Evolutionary conservation across 768 basidiomycete genomes (phyloP), one percentile per base, ranked within the genome.

Genomic region (Boletus subcaerulescens): DNA sequence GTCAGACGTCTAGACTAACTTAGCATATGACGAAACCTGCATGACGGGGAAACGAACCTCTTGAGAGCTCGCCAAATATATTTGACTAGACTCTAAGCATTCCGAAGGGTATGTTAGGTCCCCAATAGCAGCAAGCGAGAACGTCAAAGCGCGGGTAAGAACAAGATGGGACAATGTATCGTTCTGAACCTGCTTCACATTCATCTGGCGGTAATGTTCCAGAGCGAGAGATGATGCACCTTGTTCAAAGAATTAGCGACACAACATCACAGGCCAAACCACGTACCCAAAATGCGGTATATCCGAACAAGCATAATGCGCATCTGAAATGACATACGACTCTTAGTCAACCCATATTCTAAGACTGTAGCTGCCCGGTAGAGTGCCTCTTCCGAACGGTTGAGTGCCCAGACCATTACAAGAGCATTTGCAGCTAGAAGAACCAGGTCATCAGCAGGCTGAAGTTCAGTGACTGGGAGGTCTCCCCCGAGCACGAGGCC

Each of bases 141-240:
- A 95, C 0, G 85, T 89, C 20, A 85, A 82, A 12, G 86, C 81
- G 20, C 93, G 82, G 18, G 89, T 83, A 40, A 93, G 79, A 48
- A 93, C 71, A 51, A 91, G 80, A 66, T 96, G 91, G 2, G 91
- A 91, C 9, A 97, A 76, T 1, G 94, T 96, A 64, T 97, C 94
- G 53, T 87, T 81, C 67, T 96, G 93, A 22, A 95, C 80, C 63
- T 91, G 88, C 67, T 93, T 93, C 57, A 91, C 76, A 56, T 85
- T 83, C 75, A 95, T 77, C 22, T 76, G 73, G 29, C 84, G 83
- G 66, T 92, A 95, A 64, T 94, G 91, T 50, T 91, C 86, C 58
- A 93, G 60, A 4, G 90, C 86, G 40, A 83, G 71, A 5, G 83
- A 80, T 0, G 91, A 78, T 15, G 89, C 87, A 53, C 89, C 92